Evolutionary conservation across 345 rosid genomes (phyloP), one percentile per base, ranked within the genome.

Genomic region (Populus ilicifolia): DNA sequence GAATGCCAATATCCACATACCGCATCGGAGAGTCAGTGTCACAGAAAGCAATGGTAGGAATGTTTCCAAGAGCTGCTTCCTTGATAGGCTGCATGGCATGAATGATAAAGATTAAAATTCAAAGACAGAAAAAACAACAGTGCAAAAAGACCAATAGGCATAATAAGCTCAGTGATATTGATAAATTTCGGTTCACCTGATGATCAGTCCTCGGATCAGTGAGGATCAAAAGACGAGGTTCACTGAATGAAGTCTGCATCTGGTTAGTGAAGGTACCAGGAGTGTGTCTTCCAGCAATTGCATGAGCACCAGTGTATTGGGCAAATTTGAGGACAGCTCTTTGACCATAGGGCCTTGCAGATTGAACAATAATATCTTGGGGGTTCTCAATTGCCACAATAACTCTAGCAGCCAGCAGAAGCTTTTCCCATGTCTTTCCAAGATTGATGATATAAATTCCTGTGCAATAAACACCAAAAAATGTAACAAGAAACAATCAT

Each of bases 241-340:
- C 98, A 23, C 89, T 91, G 89, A 95, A 95, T 0, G 98, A 91
- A 0, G 99, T 93, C 72, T 95, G 99, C 68, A 93, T 84, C 79
- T 95, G 98, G 81, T 93, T 95, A 66, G 99, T 95, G 76, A 95
- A 95, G 27, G 99, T 95, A 89, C 98, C 99, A 18, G 99, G 99
- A 61, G 99, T 95, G 82, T 95, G 98, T 85, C 98, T 91, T 52
- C 98, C 98, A 72, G 98, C 98, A 85, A 94, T 93, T 2, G 98
- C 98, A 72, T 95, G 90, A n/a, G 90, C 91, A 71, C 97, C 95
- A n/a, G 98, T 93, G 90, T 91, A 87, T 33, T 95, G 97, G 1
- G 99, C 97, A 75, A 95, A 95, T 86, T 93, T 95, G 67, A 95
- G 56, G 0, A 95, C 98, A 74, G 99, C 99, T 69, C 98, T 89